These are phyloP conservation scores for Clitopilus hobsonii DNA, from an alignment of 768 basidiomycete species.

Conservation along the genomic window DNA sequence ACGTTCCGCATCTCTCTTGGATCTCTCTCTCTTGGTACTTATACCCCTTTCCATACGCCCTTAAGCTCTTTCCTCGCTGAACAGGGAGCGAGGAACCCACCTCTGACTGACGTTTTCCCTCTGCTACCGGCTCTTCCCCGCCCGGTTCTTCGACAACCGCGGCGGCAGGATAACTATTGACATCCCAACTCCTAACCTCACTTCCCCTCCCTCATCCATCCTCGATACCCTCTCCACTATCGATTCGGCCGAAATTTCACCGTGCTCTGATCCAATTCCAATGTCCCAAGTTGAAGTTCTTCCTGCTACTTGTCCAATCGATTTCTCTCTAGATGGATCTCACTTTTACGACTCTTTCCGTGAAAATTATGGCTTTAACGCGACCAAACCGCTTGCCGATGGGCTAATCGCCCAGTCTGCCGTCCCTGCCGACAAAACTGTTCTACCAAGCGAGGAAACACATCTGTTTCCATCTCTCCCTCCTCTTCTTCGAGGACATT, in stretches of 20 bases:
- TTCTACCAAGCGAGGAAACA: conserved; percentile 30
- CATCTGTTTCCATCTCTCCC: conserved; percentile 59
- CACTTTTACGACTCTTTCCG: conserved; percentile 15
- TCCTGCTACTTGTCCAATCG: conserved; percentile 26
- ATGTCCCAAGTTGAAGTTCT: conserved; percentile 62
- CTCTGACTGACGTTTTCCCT: conserved; percentile 49
- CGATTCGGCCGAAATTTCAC: conserved; percentile 17
- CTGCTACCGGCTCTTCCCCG: conserved; percentile 58
- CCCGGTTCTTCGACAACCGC: conserved; percentile 57
- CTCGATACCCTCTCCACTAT: conserved; percentile 17
- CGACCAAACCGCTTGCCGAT: conserved; percentile 27
- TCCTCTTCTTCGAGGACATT: conserved; percentile 61
- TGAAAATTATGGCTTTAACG: conserved; percentile 51
- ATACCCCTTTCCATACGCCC: conserved; percentile 23
- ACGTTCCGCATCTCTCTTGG: conserved; percentile 9
- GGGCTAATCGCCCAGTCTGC: conserved; percentile 52
- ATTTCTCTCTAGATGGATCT: conserved; percentile 21
- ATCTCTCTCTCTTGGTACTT: conserved; percentile 12
- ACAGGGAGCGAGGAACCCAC: conserved; percentile 64
- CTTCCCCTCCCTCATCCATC: conserved; percentile 12
- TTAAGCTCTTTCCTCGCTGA: conserved; percentile 63
- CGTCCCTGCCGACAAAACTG: conserved; percentile 47
- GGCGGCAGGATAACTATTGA: conserved; percentile 43
- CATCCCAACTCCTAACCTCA: conserved; percentile 2
- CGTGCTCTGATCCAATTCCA: conserved; percentile 34